phyloP scores from a whole-genome alignment of 192 early-diverging fungal species.

The Coemansia sp. region DNA sequence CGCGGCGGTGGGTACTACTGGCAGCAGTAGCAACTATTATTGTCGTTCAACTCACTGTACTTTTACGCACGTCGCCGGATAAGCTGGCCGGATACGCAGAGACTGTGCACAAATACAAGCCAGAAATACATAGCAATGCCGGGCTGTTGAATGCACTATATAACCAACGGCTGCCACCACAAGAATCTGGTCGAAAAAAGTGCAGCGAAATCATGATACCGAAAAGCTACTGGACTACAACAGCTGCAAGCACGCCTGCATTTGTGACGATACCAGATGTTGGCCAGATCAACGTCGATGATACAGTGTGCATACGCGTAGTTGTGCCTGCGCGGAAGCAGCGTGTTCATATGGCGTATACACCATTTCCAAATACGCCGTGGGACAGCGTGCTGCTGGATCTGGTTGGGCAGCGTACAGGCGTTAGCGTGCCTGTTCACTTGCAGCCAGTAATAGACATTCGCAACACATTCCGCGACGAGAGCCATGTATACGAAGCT shows the following conservation, averaged over 20 bases:
- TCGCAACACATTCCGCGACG: conserved; percentile 22
- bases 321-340: conserved; percentile 32
- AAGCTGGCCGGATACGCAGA: not conserved
- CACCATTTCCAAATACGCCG: conserved; percentile 21
- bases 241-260: not conserved
- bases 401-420: conserved; percentile 16
- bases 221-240: not conserved
- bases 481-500: conserved; percentile 56
- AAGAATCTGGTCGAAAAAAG: not conserved
- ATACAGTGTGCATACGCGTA: conserved; percentile 48
- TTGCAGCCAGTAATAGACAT: conserved; percentile 5
- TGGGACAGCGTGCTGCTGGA: conserved; percentile 50
- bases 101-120: not conserved
- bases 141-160: not conserved
- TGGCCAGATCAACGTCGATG: conserved; percentile 9
- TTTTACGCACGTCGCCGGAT: not conserved
- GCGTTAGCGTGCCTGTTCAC: conserved; percentile 26
- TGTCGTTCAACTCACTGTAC: not conserved
- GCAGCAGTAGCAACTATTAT: not conserved
- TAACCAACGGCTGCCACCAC: not conserved
- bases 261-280: conserved; percentile 20
- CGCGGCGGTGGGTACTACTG: too few species aligned
- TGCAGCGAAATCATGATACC: not conserved
- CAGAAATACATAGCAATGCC: not conserved
- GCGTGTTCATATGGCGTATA: conserved; percentile 4